Base-by-base conservation (phyloP, 495 filamentous ascomycete genomes). In the Tuber melanosporum region DNA sequence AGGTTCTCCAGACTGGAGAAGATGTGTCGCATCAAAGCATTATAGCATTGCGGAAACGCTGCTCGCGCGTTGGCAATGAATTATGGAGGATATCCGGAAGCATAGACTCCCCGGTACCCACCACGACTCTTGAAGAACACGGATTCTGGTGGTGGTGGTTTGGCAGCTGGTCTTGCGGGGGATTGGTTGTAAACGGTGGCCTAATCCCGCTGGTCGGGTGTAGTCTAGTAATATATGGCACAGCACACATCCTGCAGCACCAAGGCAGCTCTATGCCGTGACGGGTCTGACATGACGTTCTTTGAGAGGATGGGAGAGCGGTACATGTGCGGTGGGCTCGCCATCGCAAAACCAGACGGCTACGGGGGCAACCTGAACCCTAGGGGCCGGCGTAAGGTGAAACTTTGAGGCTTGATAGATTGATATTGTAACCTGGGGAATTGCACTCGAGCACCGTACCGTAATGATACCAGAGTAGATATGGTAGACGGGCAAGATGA, bases 21-120 rank as follows among this genome's bases (percentile, higher is more conserved):
- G 2, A 87, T 89, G 75, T 92, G 88, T 14, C 93, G 83, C 91
- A 93, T 93, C 77, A 93, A 93, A 0, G 89, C 91, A 82, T 91
- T 91, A 84, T 92, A 93, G 82, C 93, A 91, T 89, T 89, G 92
- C 74, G 32, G 1, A 32, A 32, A 32, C 91, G 84, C 73, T 87
- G 86, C 84, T 94, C 93, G 79, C 88, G 88, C 22, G 87, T 91
- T 6, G 92, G 92, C 9, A 93, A 83, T 71, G 89, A 89, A 72
- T 91, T 89, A 22, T 89, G 89, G 44, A 93, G 88, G 15, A 93
- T 84, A 79, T 93, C 91, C 1, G 91, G 85, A 6, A 93, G 86
- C 88, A 46, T 46, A 93, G 86, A 89, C 82, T 92, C 93, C 7
- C 91, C 90, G 0, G 89, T 91, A 15, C 91, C 91, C 9, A 93